Conservation (phyloP, 2,329 filamentous ascomycete species). For the Penicillium sp. region DNA sequence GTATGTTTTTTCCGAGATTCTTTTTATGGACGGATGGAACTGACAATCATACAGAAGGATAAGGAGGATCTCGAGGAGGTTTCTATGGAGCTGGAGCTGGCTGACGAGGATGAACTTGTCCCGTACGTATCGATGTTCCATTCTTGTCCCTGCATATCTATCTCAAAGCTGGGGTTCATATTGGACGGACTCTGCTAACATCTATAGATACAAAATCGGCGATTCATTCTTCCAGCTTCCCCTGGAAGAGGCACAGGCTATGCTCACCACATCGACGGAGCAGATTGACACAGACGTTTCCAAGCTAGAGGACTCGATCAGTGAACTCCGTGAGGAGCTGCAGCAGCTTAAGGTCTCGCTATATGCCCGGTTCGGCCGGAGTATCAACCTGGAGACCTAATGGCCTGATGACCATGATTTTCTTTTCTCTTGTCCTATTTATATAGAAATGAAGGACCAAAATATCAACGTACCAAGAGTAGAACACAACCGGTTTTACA, state of each 20-base stretch:
- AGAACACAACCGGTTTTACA: neutral
- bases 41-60: conserved; percentile 69
- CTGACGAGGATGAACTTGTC: conserved; percentile 90
- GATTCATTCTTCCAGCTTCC: conserved; percentile 91
- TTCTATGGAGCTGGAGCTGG: conserved; percentile 84
- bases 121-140: conserved; percentile 61
- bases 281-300: conserved; percentile 76
- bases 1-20: conserved; percentile 38
- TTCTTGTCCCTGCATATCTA: too few relatives aligned
- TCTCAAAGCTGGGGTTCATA: too few relatives aligned
- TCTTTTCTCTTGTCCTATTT: neutral
- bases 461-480: neutral
- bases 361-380: conserved; percentile 92
- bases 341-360: conserved; percentile 83
- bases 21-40: too few relatives aligned
- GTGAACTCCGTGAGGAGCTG: conserved; percentile 80
- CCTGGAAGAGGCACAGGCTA: conserved; percentile 79
- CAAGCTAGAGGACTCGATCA: conserved; percentile 73
- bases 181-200: neutral
- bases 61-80: conserved; percentile 97
- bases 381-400: conserved; percentile 94
- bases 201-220: conserved; percentile 84
- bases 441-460: neutral
- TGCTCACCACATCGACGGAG: conserved; percentile 71
- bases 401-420: neutral